A percentile compares a stretch with the other conserved stretches of the same genome.
Conservation (phyloP, 2,329 filamentous ascomycete species). For the Colletotrichum sojae region DNA sequence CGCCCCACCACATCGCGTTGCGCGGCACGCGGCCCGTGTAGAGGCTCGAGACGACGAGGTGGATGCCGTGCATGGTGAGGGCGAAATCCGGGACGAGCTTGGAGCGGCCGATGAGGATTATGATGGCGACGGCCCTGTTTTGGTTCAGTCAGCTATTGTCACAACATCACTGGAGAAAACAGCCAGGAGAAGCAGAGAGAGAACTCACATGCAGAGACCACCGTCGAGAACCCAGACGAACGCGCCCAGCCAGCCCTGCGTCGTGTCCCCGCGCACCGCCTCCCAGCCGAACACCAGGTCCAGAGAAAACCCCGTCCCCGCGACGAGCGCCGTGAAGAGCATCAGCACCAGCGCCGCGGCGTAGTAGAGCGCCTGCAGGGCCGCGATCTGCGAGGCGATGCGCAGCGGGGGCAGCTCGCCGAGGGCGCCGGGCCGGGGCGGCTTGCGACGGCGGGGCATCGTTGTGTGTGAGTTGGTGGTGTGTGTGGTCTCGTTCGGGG, state of each 20-base stretch:
- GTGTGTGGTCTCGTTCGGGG: too few species aligned
- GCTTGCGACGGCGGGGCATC: conserved; percentile 71
- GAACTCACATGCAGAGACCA: conserved; percentile 64
- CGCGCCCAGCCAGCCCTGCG: conserved; percentile 72
- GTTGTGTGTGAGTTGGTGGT: too few species aligned
- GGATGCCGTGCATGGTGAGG: conserved; percentile 87
- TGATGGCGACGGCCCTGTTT: conserved; percentile 83
- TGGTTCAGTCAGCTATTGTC: too few species aligned
- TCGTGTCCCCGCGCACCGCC: conserved; percentile 72
- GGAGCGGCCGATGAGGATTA: conserved; percentile 86
- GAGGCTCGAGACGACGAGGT: conserved; percentile 82
- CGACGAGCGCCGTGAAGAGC: conserved; percentile 71
- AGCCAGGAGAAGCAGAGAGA: neutral
- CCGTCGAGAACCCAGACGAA: conserved; percentile 72
- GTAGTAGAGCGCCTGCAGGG: conserved; percentile 71
- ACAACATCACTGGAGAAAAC: neutral
- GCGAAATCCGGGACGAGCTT: conserved; percentile 97
- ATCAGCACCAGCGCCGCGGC: conserved; percentile 64
- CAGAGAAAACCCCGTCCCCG: conserved; percentile 67
- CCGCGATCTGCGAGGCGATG: conserved; percentile 71
- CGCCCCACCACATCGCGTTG: conserved; percentile 88
- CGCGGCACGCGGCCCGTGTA: conserved; percentile 84
- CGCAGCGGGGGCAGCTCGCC: conserved; percentile 73
- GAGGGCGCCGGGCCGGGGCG: conserved; percentile 72
- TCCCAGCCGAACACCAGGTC: conserved; percentile 72